phyloP scores from a whole-genome alignment of 2,329 filamentous ascomycete species.

The Fusarium udum region DNA sequence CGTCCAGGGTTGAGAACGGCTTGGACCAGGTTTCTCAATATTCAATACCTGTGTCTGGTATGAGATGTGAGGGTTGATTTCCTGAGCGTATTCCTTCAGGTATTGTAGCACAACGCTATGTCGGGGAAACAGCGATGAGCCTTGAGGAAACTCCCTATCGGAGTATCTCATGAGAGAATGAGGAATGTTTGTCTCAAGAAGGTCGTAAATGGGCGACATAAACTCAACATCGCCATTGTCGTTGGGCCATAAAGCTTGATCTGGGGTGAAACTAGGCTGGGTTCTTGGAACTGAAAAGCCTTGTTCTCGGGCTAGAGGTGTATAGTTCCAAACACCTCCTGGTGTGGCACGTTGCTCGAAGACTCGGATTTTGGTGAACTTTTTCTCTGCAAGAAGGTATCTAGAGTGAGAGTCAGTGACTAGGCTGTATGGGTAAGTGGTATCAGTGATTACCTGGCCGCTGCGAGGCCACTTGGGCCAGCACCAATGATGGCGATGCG shows the following conservation, averaged over 20 bases:
- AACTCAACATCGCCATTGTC: slow-evolving; percentile 57
- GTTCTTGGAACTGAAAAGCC: slow-evolving; percentile 46
- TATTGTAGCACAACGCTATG: slow-evolving; percentile 73
- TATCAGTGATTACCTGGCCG: slow-evolving; percentile 53
- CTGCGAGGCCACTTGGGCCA: slow-evolving; percentile 73
- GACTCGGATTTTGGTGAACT: slow-evolving; percentile 70
- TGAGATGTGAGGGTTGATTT: slow-evolving; percentile 65
- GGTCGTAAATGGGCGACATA: slow-evolving; percentile 76
- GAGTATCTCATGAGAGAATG: slow-evolving; percentile 75
- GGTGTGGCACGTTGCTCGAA: slow-evolving; percentile 74
- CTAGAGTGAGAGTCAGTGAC: slow-evolving; percentile 51
- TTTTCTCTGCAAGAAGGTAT: slow-evolving; percentile 71
- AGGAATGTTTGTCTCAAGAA: slow-evolving; percentile 80
- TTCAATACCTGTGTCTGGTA: slow-evolving; percentile 71
- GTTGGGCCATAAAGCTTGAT: slow-evolving; percentile 55
- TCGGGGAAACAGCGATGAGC: slow-evolving; percentile 72
- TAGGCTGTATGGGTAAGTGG: neutral
- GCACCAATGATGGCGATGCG: slow-evolving; percentile 77
- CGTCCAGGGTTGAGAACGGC: slow-evolving; percentile 52
- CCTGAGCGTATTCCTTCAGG: slow-evolving; percentile 69
- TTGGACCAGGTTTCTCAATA: slow-evolving; percentile 38
- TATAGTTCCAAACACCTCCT: slow-evolving; percentile 80
- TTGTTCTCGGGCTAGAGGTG: slow-evolving; percentile 42
- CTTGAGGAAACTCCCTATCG: slow-evolving; percentile 66
- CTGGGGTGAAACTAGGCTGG: slow-evolving; percentile 43